Evolutionary conservation across 257 asterid species (phyloP).

Genomic region (Marsdenia floribunda): DNA sequence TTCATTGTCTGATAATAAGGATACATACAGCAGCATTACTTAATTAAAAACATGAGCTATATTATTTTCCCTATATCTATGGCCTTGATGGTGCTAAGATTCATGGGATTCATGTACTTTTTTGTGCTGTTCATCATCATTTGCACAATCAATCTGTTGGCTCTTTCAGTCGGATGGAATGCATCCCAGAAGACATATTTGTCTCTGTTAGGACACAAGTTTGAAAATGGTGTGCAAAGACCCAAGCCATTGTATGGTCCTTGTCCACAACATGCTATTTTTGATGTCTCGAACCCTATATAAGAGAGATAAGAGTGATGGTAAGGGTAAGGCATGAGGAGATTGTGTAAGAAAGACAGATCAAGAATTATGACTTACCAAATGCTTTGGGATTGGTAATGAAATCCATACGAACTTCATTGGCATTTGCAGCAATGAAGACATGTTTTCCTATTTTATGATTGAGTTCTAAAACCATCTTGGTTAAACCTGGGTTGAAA

Average conservation of each 20-base stretch:
- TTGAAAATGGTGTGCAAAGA: constrained; percentile 64
- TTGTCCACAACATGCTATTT: constrained; percentile 91
- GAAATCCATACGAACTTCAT: constrained; percentile 57
- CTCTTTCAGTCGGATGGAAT: constrained; percentile 79
- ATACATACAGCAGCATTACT: background rate
- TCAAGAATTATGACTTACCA: constrained; percentile 34
- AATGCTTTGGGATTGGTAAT: constrained; percentile 48
- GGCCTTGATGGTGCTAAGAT: constrained; percentile 62
- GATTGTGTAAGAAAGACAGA: too few relatives aligned
- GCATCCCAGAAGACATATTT: constrained; percentile 78
- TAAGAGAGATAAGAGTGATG: background rate
- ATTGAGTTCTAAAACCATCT: constrained; percentile 52
- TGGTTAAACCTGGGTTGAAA: constrained; percentile 56
- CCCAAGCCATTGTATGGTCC: constrained; percentile 91
- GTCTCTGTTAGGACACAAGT: constrained; percentile 62
- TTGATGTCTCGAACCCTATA: constrained; percentile 63
- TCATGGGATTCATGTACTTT: constrained; percentile 73
- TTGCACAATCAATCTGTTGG: constrained; percentile 66
- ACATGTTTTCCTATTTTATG: constrained; percentile 36
- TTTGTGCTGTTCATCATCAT: constrained; percentile 48
- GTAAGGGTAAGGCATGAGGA: background rate
- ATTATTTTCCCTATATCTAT: constrained; percentile 29
- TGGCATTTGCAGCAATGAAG: constrained; percentile 59
- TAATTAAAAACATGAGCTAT: background rate
- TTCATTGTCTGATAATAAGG: background rate